Conservation (phyloP, 306 rosid species). For the Medicago ruthenica region DNA sequence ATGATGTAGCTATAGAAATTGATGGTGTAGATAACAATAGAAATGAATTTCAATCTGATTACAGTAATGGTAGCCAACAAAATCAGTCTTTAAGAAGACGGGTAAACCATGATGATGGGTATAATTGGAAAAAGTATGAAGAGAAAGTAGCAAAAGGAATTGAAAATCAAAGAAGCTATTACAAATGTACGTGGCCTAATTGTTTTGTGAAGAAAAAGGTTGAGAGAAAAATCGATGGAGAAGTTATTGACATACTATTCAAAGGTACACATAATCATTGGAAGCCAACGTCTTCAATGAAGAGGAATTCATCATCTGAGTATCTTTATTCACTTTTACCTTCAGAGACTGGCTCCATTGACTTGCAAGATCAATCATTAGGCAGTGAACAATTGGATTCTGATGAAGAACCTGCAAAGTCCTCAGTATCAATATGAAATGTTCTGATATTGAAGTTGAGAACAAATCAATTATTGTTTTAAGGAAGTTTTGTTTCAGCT, state of each 20-base stretch:
- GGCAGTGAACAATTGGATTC: too few relatives aligned
- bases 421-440: too few relatives aligned
- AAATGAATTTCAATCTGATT: conserved; percentile 39
- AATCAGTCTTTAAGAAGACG: conserved; percentile 49
- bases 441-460: too few relatives aligned
- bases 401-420: too few relatives aligned
- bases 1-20: conserved; percentile 39
- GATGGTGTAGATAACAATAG: neutral
- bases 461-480: too few relatives aligned
- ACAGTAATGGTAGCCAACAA: conserved; percentile 30
- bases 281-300: conserved; percentile 48
- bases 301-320: too few relatives aligned
- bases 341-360: too few relatives aligned
- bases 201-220: conserved; percentile 75
- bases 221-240: conserved; percentile 68
- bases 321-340: too few relatives aligned
- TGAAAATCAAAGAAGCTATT: conserved; percentile 74
- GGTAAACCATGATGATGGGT: conserved; percentile 62
- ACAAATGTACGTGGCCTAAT: conserved; percentile 69
- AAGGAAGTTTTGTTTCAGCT: too few relatives aligned
- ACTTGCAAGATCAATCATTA: too few relatives aligned
- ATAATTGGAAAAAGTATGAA: conserved; percentile 80
- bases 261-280: conserved; percentile 78
- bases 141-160: conserved; percentile 70
- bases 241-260: conserved; percentile 63